phyloP scores from a whole-genome alignment of 2,329 filamentous ascomycete genomes.

The Stenocarpella maydis region DNA sequence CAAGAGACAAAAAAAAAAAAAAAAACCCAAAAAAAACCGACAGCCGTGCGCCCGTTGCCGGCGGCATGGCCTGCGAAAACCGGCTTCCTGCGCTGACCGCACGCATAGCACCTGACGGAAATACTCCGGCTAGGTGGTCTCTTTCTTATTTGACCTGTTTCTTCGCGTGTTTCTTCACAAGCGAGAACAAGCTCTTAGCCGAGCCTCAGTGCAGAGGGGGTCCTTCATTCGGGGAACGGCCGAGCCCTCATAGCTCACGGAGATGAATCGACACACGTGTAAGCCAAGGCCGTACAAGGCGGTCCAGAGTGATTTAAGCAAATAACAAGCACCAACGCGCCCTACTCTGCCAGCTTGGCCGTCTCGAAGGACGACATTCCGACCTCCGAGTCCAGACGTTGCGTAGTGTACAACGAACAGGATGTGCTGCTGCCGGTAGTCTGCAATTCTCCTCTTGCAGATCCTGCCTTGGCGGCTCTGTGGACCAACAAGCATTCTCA shows the following conservation, averaged over 20 bases:
- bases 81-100: neutral
- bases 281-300: conserved; percentile 20
- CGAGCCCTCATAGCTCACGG: conserved; percentile 4
- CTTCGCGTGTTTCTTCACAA: neutral
- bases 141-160: too few species aligned
- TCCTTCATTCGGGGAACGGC: conserved; percentile 11
- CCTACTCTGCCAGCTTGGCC: conserved; percentile 15
- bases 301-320: conserved; percentile 19
- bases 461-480: conserved; percentile 27
- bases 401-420: conserved; percentile 4
- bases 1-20: neutral
- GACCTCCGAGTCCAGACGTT: conserved; percentile 11
- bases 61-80: conserved; percentile 9
- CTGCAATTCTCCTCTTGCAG: conserved; percentile 18
- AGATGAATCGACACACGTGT: conserved; percentile 19
- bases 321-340: conserved; percentile 22
- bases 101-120: conserved; percentile 2
- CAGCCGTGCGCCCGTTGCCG: neutral
- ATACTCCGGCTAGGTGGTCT: neutral
- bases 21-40: too few species aligned
- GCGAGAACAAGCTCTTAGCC: conserved; percentile 20
- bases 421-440: conserved; percentile 14
- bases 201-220: conserved; percentile 15
- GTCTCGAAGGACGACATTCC: conserved; percentile 6
- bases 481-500: conserved; percentile 19